Evolutionary conservation across 495 filamentous ascomycete species (phyloP), one percentile per base, ranked within the genome.

Genomic region (Penicillium mononematosum): DNA sequence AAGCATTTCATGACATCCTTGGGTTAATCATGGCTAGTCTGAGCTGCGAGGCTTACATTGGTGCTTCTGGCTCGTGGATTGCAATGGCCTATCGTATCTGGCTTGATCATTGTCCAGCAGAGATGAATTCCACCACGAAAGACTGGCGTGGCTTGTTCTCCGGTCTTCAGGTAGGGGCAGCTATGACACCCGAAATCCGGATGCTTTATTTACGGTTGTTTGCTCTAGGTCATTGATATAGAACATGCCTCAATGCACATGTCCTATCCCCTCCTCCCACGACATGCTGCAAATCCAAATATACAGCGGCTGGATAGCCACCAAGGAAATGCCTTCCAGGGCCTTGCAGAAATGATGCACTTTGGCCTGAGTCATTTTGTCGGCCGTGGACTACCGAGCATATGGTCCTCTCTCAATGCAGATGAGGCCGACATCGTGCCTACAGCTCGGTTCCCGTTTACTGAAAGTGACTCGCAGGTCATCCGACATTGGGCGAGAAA

Each of bases 221-320:
- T 29, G 4, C 20, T 5, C 5, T 8, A 75, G 72, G 67, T 76
- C n/a, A 73, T 74, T 41, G 73, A 76, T 39, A 68, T 76, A 16
- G 73, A 76, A 56, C 73, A 76, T 58, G 73, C 72, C 4, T 76
- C 73, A 11, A 72, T 76, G 60, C 72, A 76, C 27, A 70, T 76
- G 70, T 74, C 69, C 1, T 69, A 71, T 25, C 73, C 73, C 22
- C 58, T 76, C 25, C 48, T 76, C 5, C 73, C 73, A 7, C 63
- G 61, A 34, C 64, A 76, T 31, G 68, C 73, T 17, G 70, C 69
- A 6, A 58, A 60, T 20, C 61, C 59, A 32, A 59, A 57, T 14
- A 63, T 74, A 4, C 68, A 70, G 32, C 42, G 55, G 2, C 25
- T 70, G 9, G 63, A 69, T 19, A 65, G 56, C 16, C 61, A 69